Evolutionary conservation across 202 grass and related monocot species (phyloP).

Genomic region (Carex arenaria): DNA sequence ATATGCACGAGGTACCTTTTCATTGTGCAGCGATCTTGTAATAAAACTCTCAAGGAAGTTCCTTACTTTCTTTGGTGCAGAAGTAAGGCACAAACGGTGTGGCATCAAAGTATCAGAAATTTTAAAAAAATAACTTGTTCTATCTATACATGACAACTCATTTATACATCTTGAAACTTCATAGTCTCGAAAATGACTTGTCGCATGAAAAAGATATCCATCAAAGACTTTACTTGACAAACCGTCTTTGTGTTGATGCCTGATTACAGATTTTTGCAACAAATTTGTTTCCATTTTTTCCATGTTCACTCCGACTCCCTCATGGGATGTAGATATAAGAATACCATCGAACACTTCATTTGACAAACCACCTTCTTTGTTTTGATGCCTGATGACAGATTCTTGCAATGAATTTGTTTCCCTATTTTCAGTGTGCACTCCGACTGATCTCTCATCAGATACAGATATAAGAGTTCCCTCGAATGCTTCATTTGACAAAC

Average conservation of each 20-base stretch:
- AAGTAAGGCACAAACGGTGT: slow-evolving; percentile 60
- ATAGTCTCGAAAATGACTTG: not conserved
- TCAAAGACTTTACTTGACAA: slow-evolving; percentile 11
- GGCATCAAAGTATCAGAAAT: slow-evolving; percentile 47
- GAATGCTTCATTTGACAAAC: not conserved
- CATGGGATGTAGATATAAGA: not conserved
- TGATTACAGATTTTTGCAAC: not conserved
- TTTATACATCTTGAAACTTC: not conserved
- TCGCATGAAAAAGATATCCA: not conserved
- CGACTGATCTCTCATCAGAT: not conserved
- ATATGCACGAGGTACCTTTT: slow-evolving; percentile 11
- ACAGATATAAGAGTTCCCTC: not conserved
- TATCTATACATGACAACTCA: not conserved
- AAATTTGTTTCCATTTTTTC: slow-evolving; percentile 1
- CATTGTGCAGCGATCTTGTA: not conserved
- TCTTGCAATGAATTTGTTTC: not conserved
- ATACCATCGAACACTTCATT: slow-evolving; percentile 6
- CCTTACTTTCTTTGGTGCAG: slow-evolving; percentile 45
- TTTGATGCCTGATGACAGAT: not conserved
- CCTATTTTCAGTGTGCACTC: slow-evolving; percentile 6
- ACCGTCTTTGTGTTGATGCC: slow-evolving; percentile 21
- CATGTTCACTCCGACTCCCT: not conserved
- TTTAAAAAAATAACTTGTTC: slow-evolving; percentile 22
- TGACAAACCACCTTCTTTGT: slow-evolving; percentile 11
- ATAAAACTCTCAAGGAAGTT: slow-evolving; percentile 29